Base-by-base conservation (phyloP, 2,329 filamentous ascomycete species). In the Colletotrichum filicis region DNA sequence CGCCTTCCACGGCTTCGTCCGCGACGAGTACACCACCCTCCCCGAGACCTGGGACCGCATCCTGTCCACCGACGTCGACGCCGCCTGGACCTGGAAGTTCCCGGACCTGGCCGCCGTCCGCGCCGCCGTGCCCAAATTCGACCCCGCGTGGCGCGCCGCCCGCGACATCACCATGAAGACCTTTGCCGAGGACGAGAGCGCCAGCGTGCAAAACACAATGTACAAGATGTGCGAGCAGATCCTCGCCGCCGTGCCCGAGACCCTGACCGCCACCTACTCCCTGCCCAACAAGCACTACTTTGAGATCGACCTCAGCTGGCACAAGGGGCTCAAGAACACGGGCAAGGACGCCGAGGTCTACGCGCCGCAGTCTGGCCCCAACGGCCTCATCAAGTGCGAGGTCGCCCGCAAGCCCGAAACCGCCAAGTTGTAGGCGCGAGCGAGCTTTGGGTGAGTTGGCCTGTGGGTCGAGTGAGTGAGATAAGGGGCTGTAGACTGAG, bases 281-380 rank as follows among this genome's bases (percentile, higher is more conserved):
- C 88, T 99, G 79, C 97, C 97, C 12, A 99, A 99, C 88, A 98
- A 98, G 87, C 97, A 99, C 85, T 98, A 98, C 86, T 98, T 98
- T 80, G 96, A 98, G 84, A 92, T 98, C 83, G 96, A 98, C 81
- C 85, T 99, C 80, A 96, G 93, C 85, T 99, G 97, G 97, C 94
- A 98, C 89, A 97, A 98, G 83, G 95, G 92, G 35, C 82, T 95
- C 77, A 94, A 98, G 88, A 99, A 99, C 85, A 98, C 94, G 0
- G 97, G 97, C 83, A 93, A 94, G 83, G 93, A 99, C 79, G 97
- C 97, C 65, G 95, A 98, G 81, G 96, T 99, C 24, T 98, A 97
- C 79, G 95, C 94, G 32, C 97, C 97, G 4, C 97, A 98, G 83
- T 94, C 93, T 12, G 92, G 94, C 76, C 97, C 97, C 69, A 99